These are phyloP conservation scores for Rhododendron vialii DNA, from an alignment of 148 eudicot genomes.

Conservation along the genomic window DNA sequence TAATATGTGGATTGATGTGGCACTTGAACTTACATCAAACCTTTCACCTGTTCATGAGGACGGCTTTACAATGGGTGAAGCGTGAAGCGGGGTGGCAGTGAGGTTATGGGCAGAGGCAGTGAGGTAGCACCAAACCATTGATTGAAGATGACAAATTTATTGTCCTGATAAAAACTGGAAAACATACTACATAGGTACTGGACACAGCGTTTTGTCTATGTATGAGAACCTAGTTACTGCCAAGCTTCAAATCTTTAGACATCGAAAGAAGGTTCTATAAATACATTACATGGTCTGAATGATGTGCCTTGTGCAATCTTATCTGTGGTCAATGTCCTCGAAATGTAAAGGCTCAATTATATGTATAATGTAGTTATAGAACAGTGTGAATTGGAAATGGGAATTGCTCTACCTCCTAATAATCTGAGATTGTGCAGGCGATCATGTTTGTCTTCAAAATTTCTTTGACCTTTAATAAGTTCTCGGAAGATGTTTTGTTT, in stretches of 20 bases:
- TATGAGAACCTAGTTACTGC: neutral
- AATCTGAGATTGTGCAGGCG: neutral
- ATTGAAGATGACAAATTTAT: neutral
- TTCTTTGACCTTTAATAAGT: neutral
- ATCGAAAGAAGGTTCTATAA: neutral
- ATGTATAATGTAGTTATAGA: neutral
- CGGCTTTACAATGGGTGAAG: neutral
- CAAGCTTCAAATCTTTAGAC: neutral
- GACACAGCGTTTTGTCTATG: neutral
- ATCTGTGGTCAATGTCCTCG: neutral
- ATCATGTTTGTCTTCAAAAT: neutral
- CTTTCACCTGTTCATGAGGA: neutral
- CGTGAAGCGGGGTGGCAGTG: neutral
- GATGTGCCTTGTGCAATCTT: neutral
- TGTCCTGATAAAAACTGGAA: neutral
- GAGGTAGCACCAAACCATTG: neutral
- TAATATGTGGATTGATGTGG: neutral
- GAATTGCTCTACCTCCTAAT: neutral
- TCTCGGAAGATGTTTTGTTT: neutral
- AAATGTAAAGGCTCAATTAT: neutral
- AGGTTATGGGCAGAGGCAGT: neutral
- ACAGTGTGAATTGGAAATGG: neutral
- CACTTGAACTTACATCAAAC: neutral
- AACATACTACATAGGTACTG: neutral
- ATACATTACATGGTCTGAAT: neutral